These are phyloP conservation scores for Hymenoscyphus repandus DNA, from an alignment of 2,329 filamentous ascomycete genomes.

Conservation along the genomic window DNA sequence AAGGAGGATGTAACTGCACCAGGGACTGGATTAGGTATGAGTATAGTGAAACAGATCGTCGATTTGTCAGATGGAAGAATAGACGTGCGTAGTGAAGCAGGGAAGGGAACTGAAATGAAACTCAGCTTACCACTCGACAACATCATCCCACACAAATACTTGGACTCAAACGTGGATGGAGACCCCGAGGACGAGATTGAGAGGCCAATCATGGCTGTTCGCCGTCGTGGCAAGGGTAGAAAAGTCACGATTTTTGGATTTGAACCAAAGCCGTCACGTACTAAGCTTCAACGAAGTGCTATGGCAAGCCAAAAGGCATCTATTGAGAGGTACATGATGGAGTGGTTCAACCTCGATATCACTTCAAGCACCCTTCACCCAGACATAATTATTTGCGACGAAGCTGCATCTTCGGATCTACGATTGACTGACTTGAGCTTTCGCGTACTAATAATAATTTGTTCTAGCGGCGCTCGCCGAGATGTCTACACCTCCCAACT, in stretches of 20 bases:
- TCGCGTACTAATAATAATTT: slow-evolving; percentile 17
- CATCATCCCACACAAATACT: background rate
- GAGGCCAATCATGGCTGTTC: slow-evolving; percentile 13
- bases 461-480: slow-evolving; percentile 15
- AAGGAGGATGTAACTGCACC: slow-evolving; percentile 56
- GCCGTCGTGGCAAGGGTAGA: slow-evolving; percentile 15
- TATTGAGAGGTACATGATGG: slow-evolving; percentile 18
- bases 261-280: slow-evolving; percentile 8
- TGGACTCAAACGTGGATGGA: background rate
- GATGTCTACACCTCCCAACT: slow-evolving; percentile 15
- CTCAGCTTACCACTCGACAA: slow-evolving; percentile 38
- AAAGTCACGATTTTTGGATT: slow-evolving; percentile 21
- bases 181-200: slow-evolving; percentile 2
- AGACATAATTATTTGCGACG: slow-evolving; percentile 22
- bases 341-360: slow-evolving; percentile 20
- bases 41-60: slow-evolving; percentile 60
- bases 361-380: background rate
- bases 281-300: slow-evolving; percentile 11
- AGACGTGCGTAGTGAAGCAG: slow-evolving; percentile 47
- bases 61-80: slow-evolving; percentile 54
- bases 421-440: slow-evolving; percentile 6
- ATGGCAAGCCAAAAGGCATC: slow-evolving; percentile 15
- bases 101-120: slow-evolving; percentile 49
- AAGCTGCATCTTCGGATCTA: slow-evolving; percentile 14
- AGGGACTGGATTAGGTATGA: slow-evolving; percentile 57